These are phyloP conservation scores for Pterulicium gracile DNA, from an alignment of 1,284 basidiomycete species.

Conservation along the genomic window DNA sequence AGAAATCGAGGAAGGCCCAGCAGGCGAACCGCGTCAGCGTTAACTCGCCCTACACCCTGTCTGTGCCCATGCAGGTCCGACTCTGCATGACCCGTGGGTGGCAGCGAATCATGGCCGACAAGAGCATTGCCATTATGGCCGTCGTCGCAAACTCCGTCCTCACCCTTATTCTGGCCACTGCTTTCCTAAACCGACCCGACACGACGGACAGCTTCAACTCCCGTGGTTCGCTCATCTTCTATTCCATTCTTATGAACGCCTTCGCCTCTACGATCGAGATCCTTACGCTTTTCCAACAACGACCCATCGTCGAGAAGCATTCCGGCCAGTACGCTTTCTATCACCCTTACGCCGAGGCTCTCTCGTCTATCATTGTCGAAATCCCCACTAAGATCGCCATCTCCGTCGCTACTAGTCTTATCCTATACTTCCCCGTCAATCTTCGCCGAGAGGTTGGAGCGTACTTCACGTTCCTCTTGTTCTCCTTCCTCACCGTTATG, in stretches of 20 bases:
- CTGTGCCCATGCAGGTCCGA: conserved; percentile 37
- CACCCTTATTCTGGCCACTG: conserved; percentile 35
- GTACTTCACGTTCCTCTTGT: conserved; percentile 32
- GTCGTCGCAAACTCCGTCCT: conserved; percentile 15
- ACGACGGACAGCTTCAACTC: conserved; percentile 37
- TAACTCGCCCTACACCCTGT: conserved; percentile 9
- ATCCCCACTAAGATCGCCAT: conserved; percentile 1
- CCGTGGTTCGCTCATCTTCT: conserved; percentile 29
- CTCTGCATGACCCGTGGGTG: conserved; percentile 42
- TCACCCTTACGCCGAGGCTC: conserved; percentile 11
- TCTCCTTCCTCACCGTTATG: conserved; percentile 38
- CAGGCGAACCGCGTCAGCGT: conserved; percentile 7
- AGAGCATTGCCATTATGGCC: conserved; percentile 13
- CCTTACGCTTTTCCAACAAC: conserved; percentile 4
- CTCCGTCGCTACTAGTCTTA: background rate
- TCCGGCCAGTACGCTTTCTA: background rate
- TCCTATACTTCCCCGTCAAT: conserved; percentile 1
- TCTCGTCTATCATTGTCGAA: conserved; percentile 1
- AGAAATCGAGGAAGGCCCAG: conserved; percentile 2
- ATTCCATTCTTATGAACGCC: conserved; percentile 16
- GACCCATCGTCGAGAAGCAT: conserved; percentile 3
- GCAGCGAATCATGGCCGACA: conserved; percentile 31
- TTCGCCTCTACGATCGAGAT: conserved; percentile 13
- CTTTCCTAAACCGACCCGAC: conserved; percentile 35
- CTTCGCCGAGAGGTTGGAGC: conserved; percentile 5